phyloP scores from a whole-genome alignment of 23 red algal genomes.

The Agarophyton chilense region DNA sequence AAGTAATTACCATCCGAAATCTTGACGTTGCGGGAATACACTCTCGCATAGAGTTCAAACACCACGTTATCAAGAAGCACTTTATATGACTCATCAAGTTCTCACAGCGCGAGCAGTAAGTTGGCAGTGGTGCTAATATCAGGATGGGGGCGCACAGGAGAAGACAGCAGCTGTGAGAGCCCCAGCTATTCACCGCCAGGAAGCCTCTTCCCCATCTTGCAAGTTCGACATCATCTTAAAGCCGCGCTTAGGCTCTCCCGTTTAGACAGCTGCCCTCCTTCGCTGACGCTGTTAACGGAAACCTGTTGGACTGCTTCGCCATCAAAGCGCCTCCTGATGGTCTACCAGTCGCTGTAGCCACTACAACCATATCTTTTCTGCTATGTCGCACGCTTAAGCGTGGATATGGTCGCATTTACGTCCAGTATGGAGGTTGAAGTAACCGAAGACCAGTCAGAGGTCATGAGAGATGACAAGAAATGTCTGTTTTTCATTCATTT shows the following conservation, averaged over 20 bases:
- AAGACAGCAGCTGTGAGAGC: no score
- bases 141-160: background rate
- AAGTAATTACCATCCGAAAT: conserved; percentile 34
- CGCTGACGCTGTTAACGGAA: no score
- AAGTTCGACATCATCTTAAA: no score
- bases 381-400: background rate
- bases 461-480: conserved; percentile 82
- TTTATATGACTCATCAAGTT: conserved; percentile 4
- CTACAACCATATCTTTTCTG: background rate
- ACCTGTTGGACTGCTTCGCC: no score
- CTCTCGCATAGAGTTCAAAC: conserved; percentile 64
- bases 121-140: conserved; percentile 29
- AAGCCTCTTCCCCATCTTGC: no score
- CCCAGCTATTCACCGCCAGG: no score
- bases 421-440: conserved; percentile 51
- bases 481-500: conserved; percentile 87
- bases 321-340: no score
- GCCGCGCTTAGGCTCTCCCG: no score
- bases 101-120: conserved; percentile 22
- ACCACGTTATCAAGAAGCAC: conserved; percentile 45
- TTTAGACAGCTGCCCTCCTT: no score
- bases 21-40: conserved; percentile 53
- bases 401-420: conserved; percentile 52
- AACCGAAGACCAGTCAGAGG: conserved; percentile 69
- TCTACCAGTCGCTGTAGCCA: no score